Evolutionary conservation across 2,329 filamentous ascomycete species (phyloP).

Genomic region (Neonectria ditissima): DNA sequence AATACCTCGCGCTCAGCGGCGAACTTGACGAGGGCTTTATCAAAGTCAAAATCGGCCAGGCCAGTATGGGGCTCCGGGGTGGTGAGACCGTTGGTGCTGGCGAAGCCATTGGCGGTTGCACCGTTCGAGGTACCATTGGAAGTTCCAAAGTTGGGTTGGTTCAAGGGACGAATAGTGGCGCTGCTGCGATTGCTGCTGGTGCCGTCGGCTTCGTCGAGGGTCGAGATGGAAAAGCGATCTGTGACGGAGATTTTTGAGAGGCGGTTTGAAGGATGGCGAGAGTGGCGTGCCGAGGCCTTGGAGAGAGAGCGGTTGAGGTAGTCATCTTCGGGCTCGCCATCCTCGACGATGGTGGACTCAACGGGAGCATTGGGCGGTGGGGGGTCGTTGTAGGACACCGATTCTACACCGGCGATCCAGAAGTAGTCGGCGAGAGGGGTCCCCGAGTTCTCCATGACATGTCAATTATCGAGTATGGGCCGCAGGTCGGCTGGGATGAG

Average conservation of each 20-base stretch:
- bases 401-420: constrained; percentile 79
- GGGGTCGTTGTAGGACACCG: constrained; percentile 72
- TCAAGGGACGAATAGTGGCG: constrained; percentile 68
- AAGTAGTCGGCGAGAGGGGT: constrained; percentile 79
- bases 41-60: constrained; percentile 86
- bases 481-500: constrained; percentile 37
- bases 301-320: constrained; percentile 46
- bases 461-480: constrained; percentile 49
- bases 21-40: constrained; percentile 92
- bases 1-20: constrained; percentile 95
- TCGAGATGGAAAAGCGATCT: constrained; percentile 64
- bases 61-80: constrained; percentile 49
- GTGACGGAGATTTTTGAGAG: constrained; percentile 66
- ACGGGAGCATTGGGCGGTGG: constrained; percentile 54
- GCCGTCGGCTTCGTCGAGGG: constrained; percentile 69
- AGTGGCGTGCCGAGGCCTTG: constrained; percentile 60
- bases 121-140: constrained; percentile 40
- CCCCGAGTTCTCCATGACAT: constrained; percentile 71
- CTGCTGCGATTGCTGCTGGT: constrained; percentile 75
- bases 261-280: constrained; percentile 70
- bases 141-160: constrained; percentile 45
- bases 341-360: constrained; percentile 71
- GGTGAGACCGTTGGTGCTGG: constrained; percentile 48
- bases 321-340: constrained; percentile 67
- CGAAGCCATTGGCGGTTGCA: constrained; percentile 32